Evolutionary conservation across 495 filamentous ascomycete genomes (phyloP), one percentile per base, ranked within the genome.

Genomic region (Haplographium delicatum): DNA sequence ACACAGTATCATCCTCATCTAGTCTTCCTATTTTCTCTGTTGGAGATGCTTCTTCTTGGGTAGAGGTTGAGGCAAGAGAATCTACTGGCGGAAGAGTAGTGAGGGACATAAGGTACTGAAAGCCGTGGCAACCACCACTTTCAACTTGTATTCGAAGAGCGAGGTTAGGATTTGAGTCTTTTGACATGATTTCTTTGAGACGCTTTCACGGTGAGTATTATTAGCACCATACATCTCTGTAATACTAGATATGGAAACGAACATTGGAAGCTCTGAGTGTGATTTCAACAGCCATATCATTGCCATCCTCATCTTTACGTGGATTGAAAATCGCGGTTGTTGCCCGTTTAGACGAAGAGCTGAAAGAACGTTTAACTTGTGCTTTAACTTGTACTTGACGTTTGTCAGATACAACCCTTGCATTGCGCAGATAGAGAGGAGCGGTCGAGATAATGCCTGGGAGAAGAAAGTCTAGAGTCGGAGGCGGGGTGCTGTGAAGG

Each of bases 41-140:
- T 5, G 44, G 49, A 10, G 45, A 27, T 16, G 44, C n/a, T 28
- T 53, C 52, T 41, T 51, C 40, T 24, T 41, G 15, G 15, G 18
- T 27, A 18, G 53, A 60, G 44, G 5, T 26, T 34, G 46, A 24
- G 13, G 18, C 8, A 10, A 39, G 9, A 10, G 44, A n/a, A 13
- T 47, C 25, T 5, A 59, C 42, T 8, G 66, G 42, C 0, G 76
- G 76, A 0, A 80, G 65, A 3, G 73, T 80, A 19, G 86, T 84
- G 5, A 96, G 77, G 5, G 85, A 85, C 86, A 98, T 95, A 23
- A 94, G 74, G 61, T 96, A 98, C 66, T 98, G 93, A 69, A 98
- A 97, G 16, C 93, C 93, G 69, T 98, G 94, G 67, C 93, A 98
- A 28, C 93, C 93, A 51, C 93, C 93, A 39, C 80, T 84, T 53